Conservation (phyloP, 2,329 filamentous ascomycete genomes). For the Bimuria novae-zelandiae region DNA sequence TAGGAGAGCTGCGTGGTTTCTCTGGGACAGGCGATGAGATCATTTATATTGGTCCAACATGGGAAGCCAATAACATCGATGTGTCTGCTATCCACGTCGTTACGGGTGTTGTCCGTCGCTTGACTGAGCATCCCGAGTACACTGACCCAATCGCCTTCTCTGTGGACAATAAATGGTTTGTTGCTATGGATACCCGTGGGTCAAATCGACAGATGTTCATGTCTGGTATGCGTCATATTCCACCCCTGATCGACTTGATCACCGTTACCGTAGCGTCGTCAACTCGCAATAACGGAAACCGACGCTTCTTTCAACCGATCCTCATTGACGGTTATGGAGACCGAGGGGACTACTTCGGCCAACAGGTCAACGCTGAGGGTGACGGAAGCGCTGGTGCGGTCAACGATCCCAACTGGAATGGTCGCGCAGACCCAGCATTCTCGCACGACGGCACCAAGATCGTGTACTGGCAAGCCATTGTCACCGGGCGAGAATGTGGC, state of each 20-base stretch:
- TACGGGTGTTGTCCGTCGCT: conserved; percentile 49
- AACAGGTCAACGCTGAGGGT: conserved; percentile 48
- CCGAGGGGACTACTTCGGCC: conserved; percentile 52
- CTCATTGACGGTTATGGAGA: conserved; percentile 53
- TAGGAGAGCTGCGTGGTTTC: conserved; percentile 55
- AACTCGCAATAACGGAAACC: conserved; percentile 52
- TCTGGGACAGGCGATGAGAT: conserved; percentile 49
- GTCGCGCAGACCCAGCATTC: conserved; percentile 51
- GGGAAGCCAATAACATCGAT: conserved; percentile 54
- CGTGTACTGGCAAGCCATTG: conserved; percentile 50
- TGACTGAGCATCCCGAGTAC: conserved; percentile 54
- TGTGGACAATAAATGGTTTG: conserved; percentile 50
- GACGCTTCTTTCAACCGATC: conserved; percentile 54
- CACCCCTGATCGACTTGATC: conserved; percentile 47
- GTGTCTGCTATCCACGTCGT: conserved; percentile 49
- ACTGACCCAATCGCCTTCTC: conserved; percentile 51
- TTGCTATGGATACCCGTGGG: conserved; percentile 52
- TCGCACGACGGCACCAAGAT: conserved; percentile 51
- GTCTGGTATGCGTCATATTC: conserved; percentile 48
- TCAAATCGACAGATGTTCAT: conserved; percentile 51
- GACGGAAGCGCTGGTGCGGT: conserved; percentile 21
- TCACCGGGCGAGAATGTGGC: conserved; percentile 49
- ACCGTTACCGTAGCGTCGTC: conserved; percentile 35
- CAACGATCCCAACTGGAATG: conserved; percentile 57
- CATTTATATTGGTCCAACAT: conserved; percentile 48